These are phyloP conservation scores for Aspergillus nanangensis DNA, from an alignment of 495 filamentous ascomycete species.

Conservation along the genomic window DNA sequence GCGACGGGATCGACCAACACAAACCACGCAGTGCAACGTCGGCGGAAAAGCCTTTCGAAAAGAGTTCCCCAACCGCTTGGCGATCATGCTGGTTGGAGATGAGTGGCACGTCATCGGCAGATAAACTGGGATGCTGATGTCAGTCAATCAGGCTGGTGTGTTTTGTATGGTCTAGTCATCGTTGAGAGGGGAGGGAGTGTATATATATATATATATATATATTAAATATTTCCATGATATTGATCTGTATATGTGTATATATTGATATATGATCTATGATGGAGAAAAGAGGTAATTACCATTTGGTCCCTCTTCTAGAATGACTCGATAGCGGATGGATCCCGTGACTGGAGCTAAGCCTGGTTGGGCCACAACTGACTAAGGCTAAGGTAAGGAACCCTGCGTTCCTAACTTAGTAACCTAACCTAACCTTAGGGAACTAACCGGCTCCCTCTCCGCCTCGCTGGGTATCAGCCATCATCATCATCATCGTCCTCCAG, in stretches of 20 bases:
- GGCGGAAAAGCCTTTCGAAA: slow-evolving; percentile 10
- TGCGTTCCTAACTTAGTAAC: too few relatives aligned
- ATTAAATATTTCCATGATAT: too few relatives aligned
- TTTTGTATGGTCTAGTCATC: too few relatives aligned
- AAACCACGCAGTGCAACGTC: slow-evolving; percentile 21
- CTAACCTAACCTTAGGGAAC: too few relatives aligned
- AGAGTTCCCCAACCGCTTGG: slow-evolving; percentile 7
- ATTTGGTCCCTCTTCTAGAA: too few relatives aligned
- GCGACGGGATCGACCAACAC: slow-evolving; percentile 19
- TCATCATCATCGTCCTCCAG: slow-evolving; percentile 3
- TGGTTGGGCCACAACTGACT: too few relatives aligned
- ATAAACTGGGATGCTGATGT: background rate
- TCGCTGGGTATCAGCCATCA: slow-evolving; percentile 11
- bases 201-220: too few relatives aligned
- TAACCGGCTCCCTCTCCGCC: slow-evolving; percentile 15
- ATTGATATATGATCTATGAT: too few relatives aligned
- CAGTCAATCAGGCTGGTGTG: background rate
- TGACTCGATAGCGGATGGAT: slow-evolving; percentile 7
- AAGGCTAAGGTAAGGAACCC: background rate
- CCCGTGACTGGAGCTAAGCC: slow-evolving; percentile 36
- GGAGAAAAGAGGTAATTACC: too few relatives aligned
- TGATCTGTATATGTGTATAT: too few relatives aligned
- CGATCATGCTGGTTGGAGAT: slow-evolving; percentile 8
- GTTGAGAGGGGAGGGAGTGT: too few relatives aligned
- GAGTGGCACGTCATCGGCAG: slow-evolving; percentile 18